These are phyloP conservation scores for Oenanthe javanica DNA, from an alignment of 140 eudicot genomes.

Conservation along the genomic window DNA sequence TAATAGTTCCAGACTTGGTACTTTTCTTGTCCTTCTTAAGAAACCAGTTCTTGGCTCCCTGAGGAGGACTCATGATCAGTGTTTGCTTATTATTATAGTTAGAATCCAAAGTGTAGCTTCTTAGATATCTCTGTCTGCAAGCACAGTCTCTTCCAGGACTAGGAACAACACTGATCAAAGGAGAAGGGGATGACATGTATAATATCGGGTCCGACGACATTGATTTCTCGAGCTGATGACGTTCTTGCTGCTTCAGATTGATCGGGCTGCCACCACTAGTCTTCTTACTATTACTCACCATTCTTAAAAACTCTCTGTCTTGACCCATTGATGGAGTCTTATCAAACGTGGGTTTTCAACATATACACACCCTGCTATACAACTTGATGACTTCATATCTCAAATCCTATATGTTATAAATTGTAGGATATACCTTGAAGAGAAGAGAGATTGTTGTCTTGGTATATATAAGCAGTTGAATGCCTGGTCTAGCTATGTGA, in stretches of 20 bases:
- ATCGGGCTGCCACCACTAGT: background rate
- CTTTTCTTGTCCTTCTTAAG: constrained; percentile 10
- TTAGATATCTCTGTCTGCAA: constrained; percentile 25
- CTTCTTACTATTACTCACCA: background rate
- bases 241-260: background rate
- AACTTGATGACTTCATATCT: background rate
- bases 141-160: constrained; percentile 12
- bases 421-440: background rate
- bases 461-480: background rate
- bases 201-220: background rate
- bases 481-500: background rate
- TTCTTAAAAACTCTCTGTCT: constrained; percentile 11
- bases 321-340: constrained; percentile 11
- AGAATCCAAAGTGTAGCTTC: constrained; percentile 21
- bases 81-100: background rate
- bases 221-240: background rate
- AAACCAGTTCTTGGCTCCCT: constrained; percentile 15
- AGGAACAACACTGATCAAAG: background rate
- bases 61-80: background rate
- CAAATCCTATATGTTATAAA: background rate
- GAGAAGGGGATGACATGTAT: constrained; percentile 2
- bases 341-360: background rate
- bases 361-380: constrained; percentile 7
- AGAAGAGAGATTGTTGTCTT: background rate
- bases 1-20: background rate